Evolutionary conservation across 176 grass and related monocot species (phyloP).

Genomic region (Carex littledalei): DNA sequence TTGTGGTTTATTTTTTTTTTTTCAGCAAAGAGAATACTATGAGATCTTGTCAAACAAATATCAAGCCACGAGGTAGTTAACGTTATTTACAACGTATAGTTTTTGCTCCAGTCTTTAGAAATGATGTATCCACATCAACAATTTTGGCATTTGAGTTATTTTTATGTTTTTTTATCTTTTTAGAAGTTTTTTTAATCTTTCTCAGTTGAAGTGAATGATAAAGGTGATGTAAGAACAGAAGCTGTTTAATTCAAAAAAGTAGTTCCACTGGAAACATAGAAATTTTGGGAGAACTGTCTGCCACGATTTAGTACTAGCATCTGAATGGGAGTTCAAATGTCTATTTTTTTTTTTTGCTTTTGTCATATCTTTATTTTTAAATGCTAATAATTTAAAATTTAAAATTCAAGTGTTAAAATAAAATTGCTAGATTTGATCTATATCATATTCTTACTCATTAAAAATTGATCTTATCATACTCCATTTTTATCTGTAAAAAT

Average conservation of each 20-base stretch:
- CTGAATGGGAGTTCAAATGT: neutral
- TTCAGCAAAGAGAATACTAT: slow-evolving; percentile 51
- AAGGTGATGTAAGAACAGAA: neutral
- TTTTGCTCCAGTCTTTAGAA: neutral
- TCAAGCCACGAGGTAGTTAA: slow-evolving; percentile 26
- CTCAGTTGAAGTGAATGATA: neutral
- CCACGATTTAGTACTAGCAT: neutral
- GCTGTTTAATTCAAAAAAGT: neutral
- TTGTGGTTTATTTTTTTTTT: neutral
- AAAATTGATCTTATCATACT: too few relatives aligned
- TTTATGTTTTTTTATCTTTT: neutral
- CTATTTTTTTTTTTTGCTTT: too few relatives aligned
- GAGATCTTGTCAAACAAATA: slow-evolving; percentile 41
- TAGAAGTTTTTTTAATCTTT: neutral
- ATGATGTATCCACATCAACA: slow-evolving; percentile 8
- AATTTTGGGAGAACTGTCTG: neutral
- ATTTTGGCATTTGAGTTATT: neutral
- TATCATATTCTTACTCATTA: too few relatives aligned
- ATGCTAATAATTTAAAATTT: too few relatives aligned
- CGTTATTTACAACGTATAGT: neutral
- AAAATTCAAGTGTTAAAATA: too few relatives aligned
- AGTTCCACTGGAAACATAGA: neutral
- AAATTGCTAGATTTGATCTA: too few relatives aligned
- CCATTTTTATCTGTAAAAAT: too few relatives aligned
- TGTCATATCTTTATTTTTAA: too few relatives aligned